These are phyloP conservation scores for Spizellomyces sp. DNA, from an alignment of 192 early-diverging fungal genomes.

Conservation along the genomic window DNA sequence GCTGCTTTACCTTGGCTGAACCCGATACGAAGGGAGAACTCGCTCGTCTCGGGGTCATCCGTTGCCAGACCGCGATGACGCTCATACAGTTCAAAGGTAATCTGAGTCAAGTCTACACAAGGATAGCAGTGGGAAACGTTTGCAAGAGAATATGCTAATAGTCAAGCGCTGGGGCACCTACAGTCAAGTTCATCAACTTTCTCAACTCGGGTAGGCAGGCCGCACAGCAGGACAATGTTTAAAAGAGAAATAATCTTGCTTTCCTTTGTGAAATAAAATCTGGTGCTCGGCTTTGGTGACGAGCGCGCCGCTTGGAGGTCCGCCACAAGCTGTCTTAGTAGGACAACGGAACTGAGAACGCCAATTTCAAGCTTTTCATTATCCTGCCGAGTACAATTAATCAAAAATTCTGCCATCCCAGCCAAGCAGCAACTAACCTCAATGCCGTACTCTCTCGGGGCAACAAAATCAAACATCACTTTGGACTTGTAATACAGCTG, in stretches of 20 bases:
- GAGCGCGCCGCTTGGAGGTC: conserved; percentile 69
- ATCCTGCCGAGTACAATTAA: conserved; percentile 26
- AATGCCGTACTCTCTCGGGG: conserved; percentile 92
- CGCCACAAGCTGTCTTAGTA: conserved; percentile 77
- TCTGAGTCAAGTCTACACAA: conserved; percentile 84
- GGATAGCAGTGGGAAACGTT: neutral
- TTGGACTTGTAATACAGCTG: conserved; percentile 83
- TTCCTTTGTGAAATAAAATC: conserved; percentile 95
- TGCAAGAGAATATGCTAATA: neutral
- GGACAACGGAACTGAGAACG: conserved; percentile 69
- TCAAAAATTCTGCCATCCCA: conserved; percentile 24
- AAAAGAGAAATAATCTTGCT: conserved; percentile 92
- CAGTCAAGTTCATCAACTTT: conserved; percentile 90
- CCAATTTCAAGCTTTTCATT: conserved; percentile 87
- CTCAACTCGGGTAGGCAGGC: conserved; percentile 70
- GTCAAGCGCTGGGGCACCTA: conserved; percentile 39
- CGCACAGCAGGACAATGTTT: conserved; percentile 87
- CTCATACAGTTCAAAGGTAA: conserved; percentile 96
- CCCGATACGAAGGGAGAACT: conserved; percentile 87
- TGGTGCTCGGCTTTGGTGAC: conserved; percentile 59
- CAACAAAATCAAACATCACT: conserved; percentile 90
- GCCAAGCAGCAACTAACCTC: conserved; percentile 7
- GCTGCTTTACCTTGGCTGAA: conserved; percentile 61
- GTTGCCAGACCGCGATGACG: conserved; percentile 56
- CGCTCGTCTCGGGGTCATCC: conserved; percentile 49